These are phyloP conservation scores for Leccinum sublutescens DNA, from an alignment of 768 basidiomycete genomes.

Conservation along the genomic window DNA sequence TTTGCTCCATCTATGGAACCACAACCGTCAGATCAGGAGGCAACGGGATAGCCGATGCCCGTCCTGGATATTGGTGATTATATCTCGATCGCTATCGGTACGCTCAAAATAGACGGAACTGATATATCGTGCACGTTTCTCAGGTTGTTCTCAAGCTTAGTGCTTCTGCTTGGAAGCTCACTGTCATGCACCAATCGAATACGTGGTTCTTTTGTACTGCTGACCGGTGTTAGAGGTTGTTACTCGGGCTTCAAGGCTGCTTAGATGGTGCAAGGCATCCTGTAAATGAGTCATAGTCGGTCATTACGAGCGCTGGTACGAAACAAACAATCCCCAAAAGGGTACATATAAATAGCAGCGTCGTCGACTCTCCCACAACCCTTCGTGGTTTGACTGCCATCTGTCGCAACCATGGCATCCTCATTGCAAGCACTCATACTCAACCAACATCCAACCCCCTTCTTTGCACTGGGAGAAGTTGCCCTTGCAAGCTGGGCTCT, in stretches of 20 bases:
- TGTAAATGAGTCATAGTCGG: not conserved
- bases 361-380: not conserved
- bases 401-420: constrained; percentile 13
- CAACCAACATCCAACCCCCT: constrained; percentile 19
- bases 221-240: not conserved
- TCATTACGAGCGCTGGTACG: not conserved
- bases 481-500: constrained; percentile 27
- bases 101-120: constrained; percentile 2
- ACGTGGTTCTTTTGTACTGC: not conserved
- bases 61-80: constrained; percentile 6
- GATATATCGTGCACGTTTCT: constrained; percentile 1
- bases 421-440: constrained; percentile 28
- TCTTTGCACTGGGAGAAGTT: constrained; percentile 27
- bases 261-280: not conserved
- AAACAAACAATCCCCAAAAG: constrained; percentile 22
- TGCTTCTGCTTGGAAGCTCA: not conserved
- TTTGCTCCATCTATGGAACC: constrained; percentile 41
- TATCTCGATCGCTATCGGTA: not conserved
- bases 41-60: constrained; percentile 8
- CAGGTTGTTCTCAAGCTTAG: not conserved
- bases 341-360: constrained; percentile 12
- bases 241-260: not conserved
- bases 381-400: constrained; percentile 8
- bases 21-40: constrained; percentile 13
- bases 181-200: not conserved